A percentile compares a stretch with the other conserved stretches of the same genome.
phyloP scores from a whole-genome alignment of 2,329 filamentous ascomycete genomes.

The Cladosporium sphaerospermum region DNA sequence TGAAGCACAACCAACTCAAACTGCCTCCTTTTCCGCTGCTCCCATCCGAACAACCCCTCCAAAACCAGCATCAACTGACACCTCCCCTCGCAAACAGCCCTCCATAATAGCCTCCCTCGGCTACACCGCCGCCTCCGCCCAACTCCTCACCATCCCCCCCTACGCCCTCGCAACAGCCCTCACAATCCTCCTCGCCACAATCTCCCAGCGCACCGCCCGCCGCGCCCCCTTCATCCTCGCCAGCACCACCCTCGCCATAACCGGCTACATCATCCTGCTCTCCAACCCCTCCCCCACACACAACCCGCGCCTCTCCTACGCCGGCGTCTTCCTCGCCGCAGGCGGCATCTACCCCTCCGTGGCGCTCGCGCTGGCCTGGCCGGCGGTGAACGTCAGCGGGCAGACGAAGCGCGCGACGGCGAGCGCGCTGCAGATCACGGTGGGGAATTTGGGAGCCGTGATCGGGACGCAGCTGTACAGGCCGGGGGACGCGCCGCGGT shows the following conservation, averaged over 20 bases:
- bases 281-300: constrained; percentile 33
- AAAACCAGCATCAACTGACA: background rate
- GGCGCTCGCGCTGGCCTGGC: constrained; percentile 61
- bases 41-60: too few relatives aligned
- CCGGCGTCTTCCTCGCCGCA: constrained; percentile 34
- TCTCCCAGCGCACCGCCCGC: constrained; percentile 52
- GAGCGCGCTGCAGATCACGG: constrained; percentile 65
- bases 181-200: constrained; percentile 52
- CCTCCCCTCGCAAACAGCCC: constrained; percentile 22
- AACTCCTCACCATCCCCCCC: constrained; percentile 31
- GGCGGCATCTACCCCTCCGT: constrained; percentile 62
- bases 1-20: too few relatives aligned
- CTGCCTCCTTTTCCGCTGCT: too few relatives aligned
- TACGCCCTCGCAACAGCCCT: constrained; percentile 44
- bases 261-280: constrained; percentile 36
- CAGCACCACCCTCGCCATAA: constrained; percentile 30
- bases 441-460: constrained; percentile 63
- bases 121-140: constrained; percentile 40
- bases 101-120: constrained; percentile 61
- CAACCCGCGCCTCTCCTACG: constrained; percentile 34
- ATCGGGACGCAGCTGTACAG: constrained; percentile 66
- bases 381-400: constrained; percentile 64
- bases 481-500: constrained; percentile 54
- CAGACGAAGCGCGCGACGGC: constrained; percentile 64
- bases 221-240: constrained; percentile 61